Evolutionary conservation across 192 early-diverging fungal genomes (phyloP).

Genomic region (Mortierella claussenii): DNA sequence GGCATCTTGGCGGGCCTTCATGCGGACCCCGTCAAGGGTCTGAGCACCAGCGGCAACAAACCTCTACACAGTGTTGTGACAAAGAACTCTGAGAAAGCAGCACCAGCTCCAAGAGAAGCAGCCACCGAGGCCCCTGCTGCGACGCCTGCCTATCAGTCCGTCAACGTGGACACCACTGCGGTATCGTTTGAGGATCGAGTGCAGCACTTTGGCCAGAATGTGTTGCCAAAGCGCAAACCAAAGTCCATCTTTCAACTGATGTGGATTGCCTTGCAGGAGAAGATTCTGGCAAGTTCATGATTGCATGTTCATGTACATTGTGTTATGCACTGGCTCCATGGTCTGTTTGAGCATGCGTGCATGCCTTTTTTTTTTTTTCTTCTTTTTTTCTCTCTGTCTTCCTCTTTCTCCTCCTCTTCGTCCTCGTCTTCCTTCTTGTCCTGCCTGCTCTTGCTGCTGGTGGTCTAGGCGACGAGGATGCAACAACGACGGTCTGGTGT

Average conservation of each 20-base stretch:
- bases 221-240: constrained; percentile 73
- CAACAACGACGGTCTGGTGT: no score
- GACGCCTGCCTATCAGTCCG: not conserved
- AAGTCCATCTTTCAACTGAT: constrained; percentile 79
- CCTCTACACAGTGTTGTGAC: constrained; percentile 10
- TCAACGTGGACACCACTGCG: constrained; percentile 3
- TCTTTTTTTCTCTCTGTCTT: constrained; percentile 9
- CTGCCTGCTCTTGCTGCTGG: no score
- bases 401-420: constrained; percentile 3
- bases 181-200: constrained; percentile 63
- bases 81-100: not conserved
- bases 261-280: constrained; percentile 87
- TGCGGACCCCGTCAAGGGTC: constrained; percentile 57
- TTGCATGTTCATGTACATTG: no score
- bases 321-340: no score
- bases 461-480: no score
- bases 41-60: constrained; percentile 37
- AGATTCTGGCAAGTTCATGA: constrained; percentile 67
- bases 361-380: no score
- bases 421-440: not conserved
- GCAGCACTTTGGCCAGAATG: constrained; percentile 73
- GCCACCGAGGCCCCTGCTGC: not conserved
- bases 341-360: no score
- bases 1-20: constrained; percentile 63
- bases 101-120: not conserved